Evolutionary conservation across 345 rosid genomes (phyloP), one percentile per base, ranked within the genome.

Genomic region (Lepidium sativum): DNA sequence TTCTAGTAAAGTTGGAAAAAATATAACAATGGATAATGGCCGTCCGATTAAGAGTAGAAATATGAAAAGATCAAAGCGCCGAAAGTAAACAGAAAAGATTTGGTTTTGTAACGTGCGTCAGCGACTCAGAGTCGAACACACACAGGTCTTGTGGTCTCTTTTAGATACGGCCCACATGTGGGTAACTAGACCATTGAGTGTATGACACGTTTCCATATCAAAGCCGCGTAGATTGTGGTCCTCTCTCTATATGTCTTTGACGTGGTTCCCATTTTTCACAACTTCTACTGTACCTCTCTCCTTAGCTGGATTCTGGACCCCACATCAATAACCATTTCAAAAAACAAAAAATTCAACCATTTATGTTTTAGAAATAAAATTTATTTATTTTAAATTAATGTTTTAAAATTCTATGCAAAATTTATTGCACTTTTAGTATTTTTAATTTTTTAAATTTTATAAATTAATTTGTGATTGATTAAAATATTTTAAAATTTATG

Each of bases 41-140:
- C 75, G 52, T 71, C 0, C 5, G 75, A 63, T 71, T 37, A 12
- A 10, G 53, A 43, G 37, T n/a, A 14, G 58, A 49, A 12, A 69
- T 15, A 23, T 15, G 68, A 15, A 50, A 21, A 11, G 65, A 71
- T 71, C 71, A 20, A 49, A 50, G 39, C 47, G 75, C 14, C 39
- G 67, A 50, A 39, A 68, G 54, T n/a, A 6, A 68, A 57, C 65
- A 0, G 73, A 68, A 68, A 59, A 31, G 47, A 14, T 63, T 55
- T 63, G 75, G 49, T 66, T 68, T 29, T 71, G 75, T 71, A 71
- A 52, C 35, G 37, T 71, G 45, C 64, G 70, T 63, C 75, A 71
- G 65, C 33, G 63, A 54, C 50, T 44, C 56, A 27, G 56, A 62
- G 68, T 53, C 59, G 70, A 63, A 71, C 75, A 71, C 71, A 71